Percentiles rank a stretch among this genome's conserved stretches.
phyloP scores from a whole-genome alignment of 2,329 filamentous ascomycete genomes.

The Leptographium wingfieldii region DNA sequence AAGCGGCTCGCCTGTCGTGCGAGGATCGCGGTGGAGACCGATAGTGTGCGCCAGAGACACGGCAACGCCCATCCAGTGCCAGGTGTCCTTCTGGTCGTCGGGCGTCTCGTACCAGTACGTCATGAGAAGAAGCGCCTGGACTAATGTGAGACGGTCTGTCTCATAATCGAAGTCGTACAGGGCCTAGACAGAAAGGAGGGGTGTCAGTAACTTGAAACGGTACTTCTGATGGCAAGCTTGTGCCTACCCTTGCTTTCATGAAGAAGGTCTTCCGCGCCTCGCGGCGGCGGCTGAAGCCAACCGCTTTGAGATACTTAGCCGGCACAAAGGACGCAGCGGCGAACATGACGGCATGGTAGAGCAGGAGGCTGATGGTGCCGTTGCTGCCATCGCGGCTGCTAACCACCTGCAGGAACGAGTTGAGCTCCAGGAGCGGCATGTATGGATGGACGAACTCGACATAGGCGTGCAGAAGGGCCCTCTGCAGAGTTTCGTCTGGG shows the following conservation, averaged over 20 bases:
- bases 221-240: neutral
- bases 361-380: constrained; percentile 66
- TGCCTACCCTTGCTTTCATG: constrained; percentile 66
- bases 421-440: constrained; percentile 73
- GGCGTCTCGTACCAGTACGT: constrained; percentile 97
- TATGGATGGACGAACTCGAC: constrained; percentile 86
- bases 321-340: constrained; percentile 81
- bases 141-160: constrained; percentile 73
- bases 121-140: constrained; percentile 82
- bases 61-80: constrained; percentile 97
- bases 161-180: constrained; percentile 96
- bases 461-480: constrained; percentile 70
- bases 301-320: constrained; percentile 59
- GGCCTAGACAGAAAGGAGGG: constrained; percentile 34
- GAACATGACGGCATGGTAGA: constrained; percentile 95
- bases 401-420: constrained; percentile 47
- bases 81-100: constrained; percentile 94
- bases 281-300: constrained; percentile 67
- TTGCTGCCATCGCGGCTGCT: constrained; percentile 54
- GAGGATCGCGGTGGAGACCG: constrained; percentile 75
- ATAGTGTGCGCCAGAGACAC: constrained; percentile 90
- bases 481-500: constrained; percentile 57
- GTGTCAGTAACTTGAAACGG: constrained; percentile 7
- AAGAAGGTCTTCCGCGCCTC: constrained; percentile 81
- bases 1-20: constrained; percentile 58